phyloP scores from a whole-genome alignment of 1,284 basidiomycete species.

The Leccinum insolens region DNA sequence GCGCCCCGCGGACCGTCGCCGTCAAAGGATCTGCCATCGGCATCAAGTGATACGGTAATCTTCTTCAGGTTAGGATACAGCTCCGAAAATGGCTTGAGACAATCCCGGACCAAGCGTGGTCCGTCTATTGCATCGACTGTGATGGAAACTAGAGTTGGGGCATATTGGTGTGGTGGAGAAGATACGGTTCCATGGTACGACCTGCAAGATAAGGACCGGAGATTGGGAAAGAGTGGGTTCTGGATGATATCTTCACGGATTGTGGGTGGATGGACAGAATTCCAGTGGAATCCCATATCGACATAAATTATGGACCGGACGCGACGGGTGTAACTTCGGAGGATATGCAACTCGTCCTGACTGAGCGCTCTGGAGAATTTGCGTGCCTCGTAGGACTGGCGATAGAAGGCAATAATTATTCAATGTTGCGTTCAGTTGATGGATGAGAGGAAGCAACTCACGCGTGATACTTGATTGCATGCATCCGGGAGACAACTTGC shows the following conservation, averaged over 20 bases:
- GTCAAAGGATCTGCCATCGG: too few relatives aligned
- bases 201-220: not conserved
- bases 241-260: not conserved
- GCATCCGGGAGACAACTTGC: not conserved
- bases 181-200: not conserved
- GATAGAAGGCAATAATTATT: not conserved
- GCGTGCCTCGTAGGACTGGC: not conserved
- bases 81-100: not conserved
- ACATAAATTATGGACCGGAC: not conserved
- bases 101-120: not conserved
- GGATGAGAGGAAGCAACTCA: not conserved
- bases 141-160: not conserved
- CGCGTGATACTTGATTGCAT: not conserved
- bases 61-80: not conserved
- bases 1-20: too few relatives aligned
- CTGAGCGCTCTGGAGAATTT: not conserved
- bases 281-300: not conserved
- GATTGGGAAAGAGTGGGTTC: not conserved
- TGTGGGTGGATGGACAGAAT: not conserved
- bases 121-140: not conserved
- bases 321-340: not conserved
- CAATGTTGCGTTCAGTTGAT: not conserved
- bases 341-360: not conserved
- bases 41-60: not conserved
- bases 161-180: not conserved